Conservation (phyloP, 192 early-diverging fungal genomes). For the Coemansia sp. region DNA sequence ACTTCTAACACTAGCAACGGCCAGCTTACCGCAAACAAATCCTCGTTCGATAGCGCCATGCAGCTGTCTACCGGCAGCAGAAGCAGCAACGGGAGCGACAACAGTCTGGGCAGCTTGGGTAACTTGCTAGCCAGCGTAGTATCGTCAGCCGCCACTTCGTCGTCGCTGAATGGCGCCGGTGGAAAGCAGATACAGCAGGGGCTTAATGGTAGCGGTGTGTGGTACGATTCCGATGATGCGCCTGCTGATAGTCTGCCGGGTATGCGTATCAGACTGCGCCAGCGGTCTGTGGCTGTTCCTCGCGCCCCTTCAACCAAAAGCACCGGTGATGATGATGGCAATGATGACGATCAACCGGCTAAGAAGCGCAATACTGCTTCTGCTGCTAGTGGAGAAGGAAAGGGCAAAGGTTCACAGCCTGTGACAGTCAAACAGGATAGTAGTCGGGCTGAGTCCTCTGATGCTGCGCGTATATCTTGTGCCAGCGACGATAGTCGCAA, state of each 20-base stretch:
- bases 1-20: too few species aligned
- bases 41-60: not conserved
- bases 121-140: not conserved
- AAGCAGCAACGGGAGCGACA: conserved; percentile 1
- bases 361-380: not conserved
- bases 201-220: not conserved
- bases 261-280: conserved; percentile 38
- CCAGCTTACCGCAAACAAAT: not conserved
- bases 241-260: conserved; percentile 13
- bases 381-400: not conserved
- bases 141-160: not conserved
- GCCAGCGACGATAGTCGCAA: not conserved
- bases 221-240: conserved; percentile 5
- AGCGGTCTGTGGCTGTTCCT: conserved; percentile 12
- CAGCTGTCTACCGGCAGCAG: not conserved
- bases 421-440: too few species aligned
- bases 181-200: conserved; percentile 1
- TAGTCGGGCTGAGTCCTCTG: too few species aligned
- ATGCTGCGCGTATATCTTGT: not conserved
- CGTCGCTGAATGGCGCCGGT: not conserved
- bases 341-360: not conserved
- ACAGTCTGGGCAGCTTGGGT: not conserved
- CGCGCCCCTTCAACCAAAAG: not conserved
- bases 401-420: not conserved
- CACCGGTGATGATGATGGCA: not conserved